phyloP scores from a whole-genome alignment of 495 filamentous ascomycete species.

The Neohortaea acidophila region DNA sequence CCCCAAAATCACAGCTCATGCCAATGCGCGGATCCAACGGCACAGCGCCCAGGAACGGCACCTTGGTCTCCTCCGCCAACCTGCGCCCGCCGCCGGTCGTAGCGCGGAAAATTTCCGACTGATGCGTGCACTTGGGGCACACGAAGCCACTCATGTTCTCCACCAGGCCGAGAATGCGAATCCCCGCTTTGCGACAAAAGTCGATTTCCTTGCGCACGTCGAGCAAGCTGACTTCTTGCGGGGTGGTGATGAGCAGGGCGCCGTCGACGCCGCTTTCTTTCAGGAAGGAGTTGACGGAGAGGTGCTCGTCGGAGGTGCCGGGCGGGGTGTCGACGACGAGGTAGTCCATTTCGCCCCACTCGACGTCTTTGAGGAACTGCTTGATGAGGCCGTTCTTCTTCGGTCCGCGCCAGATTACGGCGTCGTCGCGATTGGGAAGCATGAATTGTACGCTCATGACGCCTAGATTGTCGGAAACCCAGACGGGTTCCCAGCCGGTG shows the following conservation, averaged over 20 bases:
- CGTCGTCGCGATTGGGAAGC: conserved; percentile 81
- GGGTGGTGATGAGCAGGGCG: conserved; percentile 83
- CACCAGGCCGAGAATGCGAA: conserved; percentile 71
- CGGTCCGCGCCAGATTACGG: conserved; percentile 89
- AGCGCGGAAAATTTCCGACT: conserved; percentile 74
- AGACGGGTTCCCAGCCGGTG: conserved; percentile 81
- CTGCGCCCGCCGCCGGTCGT: conserved; percentile 75
- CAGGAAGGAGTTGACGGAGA: conserved; percentile 75
- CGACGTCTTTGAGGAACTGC: conserved; percentile 90
- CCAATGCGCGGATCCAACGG: conserved; percentile 87
- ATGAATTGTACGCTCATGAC: conserved; percentile 98
- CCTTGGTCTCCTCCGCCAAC: conserved; percentile 67
- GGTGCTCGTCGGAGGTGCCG: conserved; percentile 85
- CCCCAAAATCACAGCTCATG: conserved; percentile 90
- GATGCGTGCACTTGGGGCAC: conserved; percentile 70
- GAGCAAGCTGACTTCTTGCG: conserved; percentile 81
- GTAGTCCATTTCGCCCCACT: conserved; percentile 91
- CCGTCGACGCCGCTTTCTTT: conserved; percentile 84
- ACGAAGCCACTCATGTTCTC: conserved; percentile 98
- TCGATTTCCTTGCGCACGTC: conserved; percentile 95
- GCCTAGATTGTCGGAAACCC: conserved; percentile 78
- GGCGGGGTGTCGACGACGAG: conserved; percentile 89
- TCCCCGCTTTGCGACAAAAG: conserved; percentile 90
- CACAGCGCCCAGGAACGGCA: conserved; percentile 81
- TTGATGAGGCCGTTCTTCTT: conserved; percentile 99